phyloP scores from a whole-genome alignment of 2,329 filamentous ascomycete species.

The Aspergillus jensenii region DNA sequence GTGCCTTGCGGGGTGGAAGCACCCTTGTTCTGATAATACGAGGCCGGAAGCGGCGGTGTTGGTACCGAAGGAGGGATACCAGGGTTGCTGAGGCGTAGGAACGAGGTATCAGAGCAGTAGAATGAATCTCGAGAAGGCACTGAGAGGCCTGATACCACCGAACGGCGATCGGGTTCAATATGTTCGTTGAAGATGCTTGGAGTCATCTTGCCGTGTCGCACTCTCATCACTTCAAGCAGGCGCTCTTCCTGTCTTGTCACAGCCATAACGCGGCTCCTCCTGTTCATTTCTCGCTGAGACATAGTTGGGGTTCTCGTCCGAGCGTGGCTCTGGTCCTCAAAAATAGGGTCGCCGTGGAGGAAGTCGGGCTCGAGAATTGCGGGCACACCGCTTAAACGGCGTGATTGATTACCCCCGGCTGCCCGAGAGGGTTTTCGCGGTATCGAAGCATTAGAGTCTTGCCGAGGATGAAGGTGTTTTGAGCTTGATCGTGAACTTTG shows the following conservation, averaged over 20 bases:
- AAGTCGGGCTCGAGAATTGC: slow-evolving; percentile 36
- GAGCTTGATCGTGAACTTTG: slow-evolving; percentile 24
- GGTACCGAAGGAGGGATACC: slow-evolving; percentile 28
- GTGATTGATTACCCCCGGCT: slow-evolving; percentile 26
- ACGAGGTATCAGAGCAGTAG: slow-evolving; percentile 39
- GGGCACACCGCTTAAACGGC: slow-evolving; percentile 33
- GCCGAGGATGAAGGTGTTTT: slow-evolving; percentile 17
- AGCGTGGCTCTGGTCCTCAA: slow-evolving; percentile 18
- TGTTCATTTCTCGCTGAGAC: slow-evolving; percentile 31
- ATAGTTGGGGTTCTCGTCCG: slow-evolving; percentile 12
- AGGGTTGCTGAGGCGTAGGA: slow-evolving; percentile 41
- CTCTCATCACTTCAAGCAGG: slow-evolving; percentile 51
- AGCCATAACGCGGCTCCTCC: slow-evolving; percentile 50
- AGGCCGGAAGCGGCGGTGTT: slow-evolving; percentile 27
- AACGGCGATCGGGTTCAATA: slow-evolving; percentile 28
- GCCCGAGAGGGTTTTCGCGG: slow-evolving; percentile 26
- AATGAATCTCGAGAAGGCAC: slow-evolving; percentile 34
- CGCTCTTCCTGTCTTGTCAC: slow-evolving; percentile 56
- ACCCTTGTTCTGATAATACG: slow-evolving; percentile 28
- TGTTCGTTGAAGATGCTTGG: slow-evolving; percentile 39
- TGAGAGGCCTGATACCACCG: slow-evolving; percentile 31
- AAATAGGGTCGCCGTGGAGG: slow-evolving; percentile 22
- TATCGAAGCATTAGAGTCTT: slow-evolving; percentile 29
- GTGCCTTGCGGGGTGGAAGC: slow-evolving; percentile 28
- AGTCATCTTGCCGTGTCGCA: slow-evolving; percentile 48